Percentiles rank a stretch among this genome's conserved stretches.
Conservation (phyloP, 352 stramenopile genomes). For the Phytopythium chamaehyphon region DNA sequence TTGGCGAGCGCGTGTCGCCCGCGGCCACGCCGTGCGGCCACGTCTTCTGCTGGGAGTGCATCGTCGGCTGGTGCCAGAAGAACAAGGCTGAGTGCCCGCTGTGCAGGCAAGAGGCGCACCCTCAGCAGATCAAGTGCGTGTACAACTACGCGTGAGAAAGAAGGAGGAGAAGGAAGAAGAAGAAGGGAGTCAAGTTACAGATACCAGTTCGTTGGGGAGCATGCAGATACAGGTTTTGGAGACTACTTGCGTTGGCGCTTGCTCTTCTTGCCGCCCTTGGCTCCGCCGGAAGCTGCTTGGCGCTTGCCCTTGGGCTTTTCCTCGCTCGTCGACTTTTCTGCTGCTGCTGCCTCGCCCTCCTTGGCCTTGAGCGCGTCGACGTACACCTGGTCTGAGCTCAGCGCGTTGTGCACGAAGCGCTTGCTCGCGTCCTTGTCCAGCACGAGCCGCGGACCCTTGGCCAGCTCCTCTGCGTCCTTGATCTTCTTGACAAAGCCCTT, state of each 20-base stretch:
- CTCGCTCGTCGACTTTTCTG: conserved; percentile 40
- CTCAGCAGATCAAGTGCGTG: conserved; percentile 90
- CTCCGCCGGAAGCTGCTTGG: background rate
- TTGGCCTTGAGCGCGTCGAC: conserved; percentile 58
- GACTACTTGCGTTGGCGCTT: conserved; percentile 46
- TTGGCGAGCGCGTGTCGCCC: conserved; percentile 68
- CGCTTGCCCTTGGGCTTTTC: conserved; percentile 24
- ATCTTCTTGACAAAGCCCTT: conserved; percentile 89
- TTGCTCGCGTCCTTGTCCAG: conserved; percentile 80
- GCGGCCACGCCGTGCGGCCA: conserved; percentile 86
- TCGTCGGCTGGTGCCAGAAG: conserved; percentile 91
- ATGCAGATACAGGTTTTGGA: no score
- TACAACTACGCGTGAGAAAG: conserved; percentile 89
- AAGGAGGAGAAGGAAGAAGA: no score
- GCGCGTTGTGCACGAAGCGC: conserved; percentile 78
- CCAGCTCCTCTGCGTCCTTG: conserved; percentile 81
- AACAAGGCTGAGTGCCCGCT: conserved; percentile 90
- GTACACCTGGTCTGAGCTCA: conserved; percentile 85
- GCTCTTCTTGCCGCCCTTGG: conserved; percentile 46
- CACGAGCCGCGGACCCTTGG: conserved; percentile 67
- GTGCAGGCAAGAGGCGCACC: conserved; percentile 80
- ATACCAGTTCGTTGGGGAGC: no score
- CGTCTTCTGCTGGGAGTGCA: conserved; percentile 92
- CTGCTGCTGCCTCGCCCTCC: conserved; percentile 20
- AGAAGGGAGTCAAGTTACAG: background rate